Evolutionary conservation across 1,139 yeast species (phyloP).

Genomic region (Magnusiomyces paraingens): DNA sequence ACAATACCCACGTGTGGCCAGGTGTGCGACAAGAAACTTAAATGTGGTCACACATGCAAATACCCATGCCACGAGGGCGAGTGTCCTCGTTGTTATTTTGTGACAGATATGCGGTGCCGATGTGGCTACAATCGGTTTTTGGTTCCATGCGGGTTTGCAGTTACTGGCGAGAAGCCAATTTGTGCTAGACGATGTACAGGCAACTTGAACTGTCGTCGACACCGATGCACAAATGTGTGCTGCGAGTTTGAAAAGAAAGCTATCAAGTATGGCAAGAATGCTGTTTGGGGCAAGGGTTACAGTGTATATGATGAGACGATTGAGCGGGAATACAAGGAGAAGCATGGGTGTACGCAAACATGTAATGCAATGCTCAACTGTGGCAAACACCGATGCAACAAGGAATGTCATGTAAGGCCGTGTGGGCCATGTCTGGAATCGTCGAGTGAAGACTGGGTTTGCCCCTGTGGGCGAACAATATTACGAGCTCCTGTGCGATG

Average conservation of each 20-base stretch:
- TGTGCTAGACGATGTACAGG: conserved; percentile 77
- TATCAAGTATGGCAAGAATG: conserved; percentile 34
- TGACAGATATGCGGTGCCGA: conserved; percentile 42
- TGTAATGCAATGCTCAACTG: conserved; percentile 67
- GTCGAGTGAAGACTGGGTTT: conserved; percentile 69
- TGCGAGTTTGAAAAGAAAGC: conserved; percentile 58
- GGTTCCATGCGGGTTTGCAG: conserved; percentile 59
- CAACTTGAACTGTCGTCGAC: conserved; percentile 72
- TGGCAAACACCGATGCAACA: conserved; percentile 66
- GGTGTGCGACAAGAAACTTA: conserved; percentile 52
- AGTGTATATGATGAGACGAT: conserved; percentile 4
- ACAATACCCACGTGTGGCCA: conserved; percentile 67
- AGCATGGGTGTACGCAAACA: conserved; percentile 64
- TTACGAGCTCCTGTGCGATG: conserved; percentile 85
- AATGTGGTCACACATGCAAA: conserved; percentile 70
- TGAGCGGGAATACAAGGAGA: conserved; percentile 5
- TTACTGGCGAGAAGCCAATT: conserved; percentile 46
- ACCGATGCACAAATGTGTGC: conserved; percentile 63
- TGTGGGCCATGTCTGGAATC: conserved; percentile 85
- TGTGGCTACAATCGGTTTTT: conserved; percentile 47
- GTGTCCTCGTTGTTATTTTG: conserved; percentile 56
- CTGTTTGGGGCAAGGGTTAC: conserved; percentile 36
- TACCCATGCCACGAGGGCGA: conserved; percentile 70
- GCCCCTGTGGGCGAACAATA: conserved; percentile 80
- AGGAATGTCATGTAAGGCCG: conserved; percentile 76